Conservation (phyloP, 73 alveolate genomes). For the Halteria grandinella region DNA sequence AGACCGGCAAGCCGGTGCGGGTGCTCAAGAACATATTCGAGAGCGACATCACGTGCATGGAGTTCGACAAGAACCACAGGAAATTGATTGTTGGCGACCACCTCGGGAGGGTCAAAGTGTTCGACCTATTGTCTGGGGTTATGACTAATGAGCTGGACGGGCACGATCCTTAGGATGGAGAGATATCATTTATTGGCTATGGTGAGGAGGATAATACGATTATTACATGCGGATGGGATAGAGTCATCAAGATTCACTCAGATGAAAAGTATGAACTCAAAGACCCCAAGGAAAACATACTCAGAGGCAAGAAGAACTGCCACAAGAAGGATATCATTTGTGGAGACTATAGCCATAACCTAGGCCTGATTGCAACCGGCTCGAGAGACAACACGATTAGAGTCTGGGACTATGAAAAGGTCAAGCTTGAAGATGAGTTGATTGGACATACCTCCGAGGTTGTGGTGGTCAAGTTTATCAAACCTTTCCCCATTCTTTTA, state of each 20-base stretch:
- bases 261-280: slow-evolving; percentile 69
- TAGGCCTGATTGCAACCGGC: slow-evolving; percentile 77
- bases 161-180: slow-evolving; percentile 68
- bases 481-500: slow-evolving; percentile 73
- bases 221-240: slow-evolving; percentile 77
- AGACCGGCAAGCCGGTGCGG: slow-evolving; percentile 75
- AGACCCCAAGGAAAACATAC: slow-evolving; percentile 55
- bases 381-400: slow-evolving; percentile 74
- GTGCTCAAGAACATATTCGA: slow-evolving; percentile 65
- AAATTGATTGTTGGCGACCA: slow-evolving; percentile 79
- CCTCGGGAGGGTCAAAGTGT: slow-evolving; percentile 66
- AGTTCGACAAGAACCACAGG: slow-evolving; percentile 72
- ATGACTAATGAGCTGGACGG: slow-evolving; percentile 57
- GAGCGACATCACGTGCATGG: slow-evolving; percentile 74
- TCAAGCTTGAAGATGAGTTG: slow-evolving; percentile 68
- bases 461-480: slow-evolving; percentile 61
- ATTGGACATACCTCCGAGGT: slow-evolving; percentile 68
- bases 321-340: slow-evolving; percentile 73
- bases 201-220: slow-evolving; percentile 69
- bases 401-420: slow-evolving; percentile 78
- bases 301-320: slow-evolving; percentile 69
- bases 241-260: slow-evolving; percentile 67
- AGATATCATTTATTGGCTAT: slow-evolving; percentile 73
- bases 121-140: slow-evolving; percentile 75
- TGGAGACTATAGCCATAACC: slow-evolving; percentile 67